Percentiles rank a stretch among this genome's conserved stretches.
phyloP scores from a whole-genome alignment of 225 moss, liverwort and hornwort genomes.

The Anthoceros angustus region DNA sequence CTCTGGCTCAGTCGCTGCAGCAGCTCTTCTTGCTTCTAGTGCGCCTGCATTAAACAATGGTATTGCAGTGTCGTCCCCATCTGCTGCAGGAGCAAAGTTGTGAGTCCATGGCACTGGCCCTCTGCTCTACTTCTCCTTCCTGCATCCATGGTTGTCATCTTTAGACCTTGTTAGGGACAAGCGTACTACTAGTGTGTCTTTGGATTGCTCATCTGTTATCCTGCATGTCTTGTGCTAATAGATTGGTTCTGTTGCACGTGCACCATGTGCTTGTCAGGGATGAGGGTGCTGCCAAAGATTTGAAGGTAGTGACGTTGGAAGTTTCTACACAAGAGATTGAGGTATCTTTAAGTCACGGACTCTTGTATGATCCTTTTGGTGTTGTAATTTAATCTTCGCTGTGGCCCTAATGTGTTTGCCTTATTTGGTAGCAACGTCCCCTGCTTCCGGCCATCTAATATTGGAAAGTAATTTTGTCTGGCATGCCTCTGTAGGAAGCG shows the following conservation, averaged over 20 bases:
- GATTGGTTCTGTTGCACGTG: too few species aligned
- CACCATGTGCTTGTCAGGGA: conserved; percentile 12
- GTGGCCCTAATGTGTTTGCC: not conserved
- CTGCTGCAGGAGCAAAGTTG: not conserved
- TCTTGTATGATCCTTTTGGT: not conserved
- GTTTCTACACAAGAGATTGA: conserved; percentile 73
- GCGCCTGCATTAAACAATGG: not conserved
- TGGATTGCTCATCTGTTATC: too few species aligned
- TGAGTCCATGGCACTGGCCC: not conserved
- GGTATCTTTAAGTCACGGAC: conserved; percentile 15
- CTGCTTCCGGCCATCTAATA: not conserved
- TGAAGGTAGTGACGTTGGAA: conserved; percentile 48
- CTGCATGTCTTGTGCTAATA: too few species aligned
- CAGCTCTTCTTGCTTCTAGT: conserved; percentile 8
- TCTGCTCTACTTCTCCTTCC: not conserved
- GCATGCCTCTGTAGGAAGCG: conserved; percentile 50
- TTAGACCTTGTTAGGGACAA: not conserved
- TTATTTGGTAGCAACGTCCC: not conserved
- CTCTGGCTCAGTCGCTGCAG: conserved; percentile 2
- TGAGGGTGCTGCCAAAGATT: conserved; percentile 17
- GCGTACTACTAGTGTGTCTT: too few species aligned
- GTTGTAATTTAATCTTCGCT: too few species aligned
- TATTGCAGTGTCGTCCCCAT: not conserved
- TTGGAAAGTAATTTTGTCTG: too few species aligned
- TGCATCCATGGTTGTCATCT: not conserved